Conservation (phyloP, 371 early-diverging fungal species). For the Mortierella sp. region DNA sequence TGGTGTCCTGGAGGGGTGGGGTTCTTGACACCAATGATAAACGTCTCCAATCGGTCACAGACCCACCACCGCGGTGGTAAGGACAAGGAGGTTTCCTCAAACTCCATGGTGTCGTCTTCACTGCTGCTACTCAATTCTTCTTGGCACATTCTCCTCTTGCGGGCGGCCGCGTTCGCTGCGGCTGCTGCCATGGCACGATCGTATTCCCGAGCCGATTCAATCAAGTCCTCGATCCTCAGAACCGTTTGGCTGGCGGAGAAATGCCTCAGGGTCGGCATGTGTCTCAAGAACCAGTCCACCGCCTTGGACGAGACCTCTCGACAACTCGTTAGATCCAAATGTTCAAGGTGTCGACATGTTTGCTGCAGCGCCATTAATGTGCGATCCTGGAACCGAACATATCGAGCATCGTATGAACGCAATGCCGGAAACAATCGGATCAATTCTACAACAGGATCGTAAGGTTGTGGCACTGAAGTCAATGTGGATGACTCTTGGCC, state of each 20-base stretch:
- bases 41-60: constrained; percentile 23
- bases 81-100: too few species aligned
- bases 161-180: too few species aligned
- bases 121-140: too few species aligned
- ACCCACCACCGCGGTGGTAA: constrained; percentile 23
- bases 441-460: constrained; percentile 20
- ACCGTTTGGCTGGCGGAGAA: constrained; percentile 14
- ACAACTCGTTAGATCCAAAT: constrained; percentile 23
- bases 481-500: not conserved
- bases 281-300: constrained; percentile 13
- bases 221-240: constrained; percentile 18
- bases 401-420: constrained; percentile 26
- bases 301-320: constrained; percentile 23
- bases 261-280: constrained; percentile 11
- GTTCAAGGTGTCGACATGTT: constrained; percentile 17
- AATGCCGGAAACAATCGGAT: constrained; percentile 18
- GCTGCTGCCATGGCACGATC: constrained; percentile 1
- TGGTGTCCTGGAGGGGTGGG: not conserved
- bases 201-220: constrained; percentile 13
- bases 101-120: too few species aligned
- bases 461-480: not conserved
- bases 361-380: constrained; percentile 19
- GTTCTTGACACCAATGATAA: constrained; percentile 32
- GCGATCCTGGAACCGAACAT: constrained; percentile 30
- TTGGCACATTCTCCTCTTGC: too few species aligned